Evolutionary conservation across 768 basidiomycete genomes (phyloP).

Genomic region (Tricholoma terreum): DNA sequence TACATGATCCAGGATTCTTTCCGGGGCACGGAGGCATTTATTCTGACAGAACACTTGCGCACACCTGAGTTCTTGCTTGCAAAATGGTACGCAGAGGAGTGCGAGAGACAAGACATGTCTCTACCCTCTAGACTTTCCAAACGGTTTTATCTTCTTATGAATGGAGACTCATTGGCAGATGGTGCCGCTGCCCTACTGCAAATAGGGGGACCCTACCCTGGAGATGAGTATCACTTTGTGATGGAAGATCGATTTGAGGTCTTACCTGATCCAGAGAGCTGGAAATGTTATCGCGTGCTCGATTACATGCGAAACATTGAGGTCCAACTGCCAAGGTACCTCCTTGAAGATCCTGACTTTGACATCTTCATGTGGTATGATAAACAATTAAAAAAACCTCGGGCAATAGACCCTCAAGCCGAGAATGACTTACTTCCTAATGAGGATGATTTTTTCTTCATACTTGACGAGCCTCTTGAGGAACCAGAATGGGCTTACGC

Average conservation of each 20-base stretch:
- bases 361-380: background rate
- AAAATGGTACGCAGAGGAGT: too few relatives aligned
- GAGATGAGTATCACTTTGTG: slow-evolving; percentile 1
- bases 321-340: background rate
- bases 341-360: background rate
- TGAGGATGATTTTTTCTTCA: slow-evolving; percentile 1
- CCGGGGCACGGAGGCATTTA: background rate
- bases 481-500: background rate
- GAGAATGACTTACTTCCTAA: background rate
- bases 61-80: too few relatives aligned
- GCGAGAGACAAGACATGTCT: background rate
- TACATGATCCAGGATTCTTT: background rate
- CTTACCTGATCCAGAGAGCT: background rate
- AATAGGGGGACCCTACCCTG: background rate
- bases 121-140: background rate
- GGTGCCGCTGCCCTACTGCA: background rate
- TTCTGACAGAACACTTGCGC: background rate
- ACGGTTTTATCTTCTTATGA: background rate
- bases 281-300: background rate
- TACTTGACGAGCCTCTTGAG: background rate
- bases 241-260: background rate
- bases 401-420: background rate
- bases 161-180: background rate
- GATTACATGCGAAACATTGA: slow-evolving; percentile 3
- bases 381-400: background rate